Evolutionary conservation across 129 eudicot genomes (phyloP), one percentile per base, ranked within the genome.

Genomic region (Tagetes erecta): DNA sequence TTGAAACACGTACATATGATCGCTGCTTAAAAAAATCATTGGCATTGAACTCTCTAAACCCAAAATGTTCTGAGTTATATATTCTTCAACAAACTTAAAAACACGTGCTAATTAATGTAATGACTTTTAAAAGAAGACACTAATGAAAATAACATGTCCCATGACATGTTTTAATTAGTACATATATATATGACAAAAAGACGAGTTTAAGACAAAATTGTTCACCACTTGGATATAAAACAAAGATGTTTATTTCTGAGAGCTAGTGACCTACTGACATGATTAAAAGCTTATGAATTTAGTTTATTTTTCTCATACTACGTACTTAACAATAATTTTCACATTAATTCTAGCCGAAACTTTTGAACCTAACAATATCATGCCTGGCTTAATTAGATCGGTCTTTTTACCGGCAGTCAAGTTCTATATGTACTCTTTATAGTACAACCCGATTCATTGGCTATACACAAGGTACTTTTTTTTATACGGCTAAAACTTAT

Each of bases 141-240:
- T 63, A 66, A 20, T 27, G 13, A 40, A 40, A 41, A 66, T 36
- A 66, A 40, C 36, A 8, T 14, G 8, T 42, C 8, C 10, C 70
- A 66, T 20, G 10, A 33, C 30, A 64, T 38, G 7, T 10, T 62
- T 35, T 62, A 62, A 37, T 40, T 67, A 20, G 27, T 20, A 20
- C 27, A 20, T 20, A 20, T 20, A 67, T 67, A 67, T 27, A 8
- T 30, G 72, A 67, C 41, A 67, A 44, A 30, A 30, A 33, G 10
- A 34, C 1, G 40, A 41, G 72, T 67, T 68, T 68, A 68, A 2
- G 41, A 30, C 13, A 45, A 3, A 68, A 11, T 68, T 68, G 59
- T 12, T 31, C 47, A 46, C 41, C 37, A 30, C 73, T 12, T 31
- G 42, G 9, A 11, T 6, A 33, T 34, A 46, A 5, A 45, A 55